These are phyloP conservation scores for Cynanchum wilfordii DNA, from an alignment of 257 asterid genomes.

Conservation along the genomic window DNA sequence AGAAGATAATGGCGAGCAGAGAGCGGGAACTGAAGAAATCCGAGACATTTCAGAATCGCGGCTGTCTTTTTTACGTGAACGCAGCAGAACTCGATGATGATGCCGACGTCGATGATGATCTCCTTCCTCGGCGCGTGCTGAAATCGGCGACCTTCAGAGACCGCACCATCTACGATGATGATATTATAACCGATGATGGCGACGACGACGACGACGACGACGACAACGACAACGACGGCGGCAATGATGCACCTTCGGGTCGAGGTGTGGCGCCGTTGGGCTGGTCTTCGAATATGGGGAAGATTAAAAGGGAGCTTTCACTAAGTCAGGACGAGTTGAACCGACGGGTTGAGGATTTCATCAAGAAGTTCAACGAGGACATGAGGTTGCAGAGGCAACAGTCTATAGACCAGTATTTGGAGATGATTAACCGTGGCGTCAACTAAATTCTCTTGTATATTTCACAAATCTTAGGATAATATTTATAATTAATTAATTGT, in stretches of 20 bases:
- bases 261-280: constrained; percentile 4
- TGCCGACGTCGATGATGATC: background rate
- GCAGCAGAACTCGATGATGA: background rate
- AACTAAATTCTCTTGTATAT: background rate
- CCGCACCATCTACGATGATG: constrained; percentile 20
- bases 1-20: constrained; percentile 60
- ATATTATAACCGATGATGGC: background rate
- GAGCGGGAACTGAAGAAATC: constrained; percentile 50
- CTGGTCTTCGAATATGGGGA: background rate
- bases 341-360: constrained; percentile 34
- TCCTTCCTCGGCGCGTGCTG: constrained; percentile 8
- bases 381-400: constrained; percentile 40
- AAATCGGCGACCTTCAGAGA: constrained; percentile 58
- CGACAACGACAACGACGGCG: too few relatives aligned
- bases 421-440: constrained; percentile 37
- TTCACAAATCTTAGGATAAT: background rate
- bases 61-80: background rate
- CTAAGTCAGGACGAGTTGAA: constrained; percentile 35
- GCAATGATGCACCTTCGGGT: background rate
- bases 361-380: constrained; percentile 35
- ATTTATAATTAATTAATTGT: too few relatives aligned
- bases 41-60: constrained; percentile 39
- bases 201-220: background rate
- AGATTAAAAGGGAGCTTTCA: constrained; percentile 23
- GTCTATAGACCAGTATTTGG: constrained; percentile 28